Evolutionary conservation across 192 early-diverging fungal species (phyloP).

Genomic region (Linnemannia schmuckeri): DNA sequence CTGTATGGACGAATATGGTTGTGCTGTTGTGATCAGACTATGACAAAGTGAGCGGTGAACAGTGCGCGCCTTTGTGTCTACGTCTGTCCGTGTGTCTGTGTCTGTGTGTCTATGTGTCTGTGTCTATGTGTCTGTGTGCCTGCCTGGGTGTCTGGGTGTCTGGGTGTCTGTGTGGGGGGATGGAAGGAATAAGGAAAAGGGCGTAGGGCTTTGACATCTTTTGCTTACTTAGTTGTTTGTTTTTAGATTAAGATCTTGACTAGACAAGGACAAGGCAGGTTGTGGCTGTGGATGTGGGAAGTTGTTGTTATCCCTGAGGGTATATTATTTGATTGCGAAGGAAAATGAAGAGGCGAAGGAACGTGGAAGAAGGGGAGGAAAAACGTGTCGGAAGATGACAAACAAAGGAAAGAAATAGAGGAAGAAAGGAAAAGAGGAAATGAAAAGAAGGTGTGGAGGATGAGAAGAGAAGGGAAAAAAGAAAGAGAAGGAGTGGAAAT

Average conservation of each 20-base stretch:
- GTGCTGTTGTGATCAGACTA: background rate
- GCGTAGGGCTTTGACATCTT: background rate
- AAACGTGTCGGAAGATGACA: no score
- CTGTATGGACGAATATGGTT: background rate
- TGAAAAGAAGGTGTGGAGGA: background rate
- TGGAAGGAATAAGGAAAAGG: background rate
- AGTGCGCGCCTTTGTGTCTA: background rate
- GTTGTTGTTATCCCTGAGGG: no score
- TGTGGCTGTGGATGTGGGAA: background rate
- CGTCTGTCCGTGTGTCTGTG: background rate
- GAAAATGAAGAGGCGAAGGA: no score
- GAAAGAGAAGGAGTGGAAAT: background rate
- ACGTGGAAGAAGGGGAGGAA: no score
- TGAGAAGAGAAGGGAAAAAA: background rate
- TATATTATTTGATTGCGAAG: no score
- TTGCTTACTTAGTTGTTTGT: background rate
- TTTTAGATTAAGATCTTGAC: slow-evolving; percentile 8
- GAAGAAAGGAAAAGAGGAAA: background rate
- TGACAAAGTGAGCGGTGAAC: slow-evolving; percentile 4
- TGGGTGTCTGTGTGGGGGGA: background rate
- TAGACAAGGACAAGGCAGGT: background rate
- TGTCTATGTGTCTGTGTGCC: background rate
- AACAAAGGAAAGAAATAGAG: background rate
- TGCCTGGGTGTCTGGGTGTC: no score
- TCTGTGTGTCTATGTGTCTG: background rate